These are phyloP conservation scores for Trypanosoma congolense DNA, from an alignment of 208 protist species.

Conservation along the genomic window DNA sequence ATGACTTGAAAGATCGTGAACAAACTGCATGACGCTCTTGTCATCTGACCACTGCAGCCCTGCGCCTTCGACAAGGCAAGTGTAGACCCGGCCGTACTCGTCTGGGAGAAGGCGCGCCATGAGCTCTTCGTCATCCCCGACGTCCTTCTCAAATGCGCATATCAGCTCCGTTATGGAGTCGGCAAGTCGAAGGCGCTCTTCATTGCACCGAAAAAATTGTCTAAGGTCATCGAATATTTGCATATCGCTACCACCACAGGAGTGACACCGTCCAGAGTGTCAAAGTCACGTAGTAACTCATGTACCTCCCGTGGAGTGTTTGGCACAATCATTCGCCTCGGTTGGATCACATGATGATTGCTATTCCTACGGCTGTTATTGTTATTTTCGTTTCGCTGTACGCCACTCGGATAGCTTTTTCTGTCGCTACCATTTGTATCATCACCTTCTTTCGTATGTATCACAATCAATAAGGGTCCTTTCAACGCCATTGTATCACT, in stretches of 20 bases:
- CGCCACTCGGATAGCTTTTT: no score
- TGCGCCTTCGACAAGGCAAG: constrained; percentile 48
- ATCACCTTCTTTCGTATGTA: constrained; percentile 14
- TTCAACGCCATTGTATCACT: constrained; percentile 25
- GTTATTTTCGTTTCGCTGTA: not conserved
- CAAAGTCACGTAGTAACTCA: constrained; percentile 45
- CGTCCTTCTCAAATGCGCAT: constrained; percentile 59
- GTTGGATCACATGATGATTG: not conserved
- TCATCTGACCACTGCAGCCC: constrained; percentile 67
- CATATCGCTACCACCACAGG: constrained; percentile 21
- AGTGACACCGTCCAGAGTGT: constrained; percentile 52
- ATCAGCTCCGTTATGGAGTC: constrained; percentile 58
- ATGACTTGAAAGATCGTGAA: constrained; percentile 50
- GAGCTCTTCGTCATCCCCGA: constrained; percentile 72
- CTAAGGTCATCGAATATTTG: constrained; percentile 19
- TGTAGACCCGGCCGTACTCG: constrained; percentile 67
- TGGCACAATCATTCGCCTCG: constrained; percentile 15
- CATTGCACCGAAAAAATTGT: constrained; percentile 55
- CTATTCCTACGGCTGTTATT: not conserved
- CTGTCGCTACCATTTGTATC: constrained; percentile 1
- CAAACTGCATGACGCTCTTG: constrained; percentile 37
- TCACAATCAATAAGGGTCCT: constrained; percentile 37
- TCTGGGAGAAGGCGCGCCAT: constrained; percentile 70
- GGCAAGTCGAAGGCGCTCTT: constrained; percentile 62
- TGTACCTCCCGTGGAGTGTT: constrained; percentile 20